Conservation (phyloP, 805 yeast genomes). For the Nakazawaea populi region DNA sequence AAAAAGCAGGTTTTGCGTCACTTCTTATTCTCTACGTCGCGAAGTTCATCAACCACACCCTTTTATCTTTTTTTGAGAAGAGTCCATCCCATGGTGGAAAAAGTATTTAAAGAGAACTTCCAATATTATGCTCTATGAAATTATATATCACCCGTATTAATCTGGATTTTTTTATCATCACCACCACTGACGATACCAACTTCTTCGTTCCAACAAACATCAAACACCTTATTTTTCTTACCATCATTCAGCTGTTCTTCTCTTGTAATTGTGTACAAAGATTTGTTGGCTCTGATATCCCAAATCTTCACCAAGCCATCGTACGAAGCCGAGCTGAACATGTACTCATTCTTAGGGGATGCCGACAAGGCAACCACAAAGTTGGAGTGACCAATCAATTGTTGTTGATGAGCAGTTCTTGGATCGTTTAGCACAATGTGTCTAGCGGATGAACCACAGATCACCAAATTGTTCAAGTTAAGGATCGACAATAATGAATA, state of each 20-base stretch:
- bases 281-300: constrained; percentile 85
- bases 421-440: constrained; percentile 95
- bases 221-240: constrained; percentile 63
- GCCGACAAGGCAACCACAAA: constrained; percentile 78
- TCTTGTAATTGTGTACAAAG: constrained; percentile 79
- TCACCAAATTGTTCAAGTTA: constrained; percentile 66
- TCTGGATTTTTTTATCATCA: constrained; percentile 86
- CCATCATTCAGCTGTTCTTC: constrained; percentile 33
- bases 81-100: too few species aligned
- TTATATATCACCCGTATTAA: constrained; percentile 35
- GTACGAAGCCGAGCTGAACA: constrained; percentile 89
- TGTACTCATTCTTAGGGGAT: constrained; percentile 71
- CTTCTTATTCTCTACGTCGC: too few species aligned
- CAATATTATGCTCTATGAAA: too few species aligned
- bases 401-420: constrained; percentile 56
- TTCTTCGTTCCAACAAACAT: constrained; percentile 75
- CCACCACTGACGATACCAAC: constrained; percentile 92
- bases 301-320: constrained; percentile 94
- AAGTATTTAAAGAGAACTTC: too few species aligned
- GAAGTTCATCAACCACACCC: too few species aligned
- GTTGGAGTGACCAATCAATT: constrained; percentile 84
- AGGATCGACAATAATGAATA: constrained; percentile 75
- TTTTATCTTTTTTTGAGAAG: too few species aligned
- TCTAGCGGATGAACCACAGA: constrained; percentile 97
- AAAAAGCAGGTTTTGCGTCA: too few species aligned